Percentiles rank a stretch among this genome's conserved stretches.
Evolutionary conservation across 495 filamentous ascomycete genomes (phyloP).

Genomic region (Delitschia confertaspora): DNA sequence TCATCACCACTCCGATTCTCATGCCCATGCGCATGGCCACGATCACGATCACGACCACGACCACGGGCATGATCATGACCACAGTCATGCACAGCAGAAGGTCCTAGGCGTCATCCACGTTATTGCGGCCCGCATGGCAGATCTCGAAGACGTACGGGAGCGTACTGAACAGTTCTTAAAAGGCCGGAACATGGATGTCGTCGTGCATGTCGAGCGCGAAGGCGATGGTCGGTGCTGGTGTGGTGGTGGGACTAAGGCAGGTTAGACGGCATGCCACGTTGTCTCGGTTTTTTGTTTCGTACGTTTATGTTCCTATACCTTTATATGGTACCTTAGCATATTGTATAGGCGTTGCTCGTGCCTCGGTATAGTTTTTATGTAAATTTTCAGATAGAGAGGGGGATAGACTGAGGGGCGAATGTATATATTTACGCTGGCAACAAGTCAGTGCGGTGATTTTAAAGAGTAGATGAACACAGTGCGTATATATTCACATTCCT

Average conservation of each 20-base stretch:
- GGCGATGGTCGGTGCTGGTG: conserved; percentile 36
- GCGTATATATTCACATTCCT: too few species aligned
- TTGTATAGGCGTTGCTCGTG: too few species aligned
- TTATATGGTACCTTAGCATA: too few species aligned
- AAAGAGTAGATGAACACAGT: too few species aligned
- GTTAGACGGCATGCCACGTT: background rate
- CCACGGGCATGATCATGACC: conserved; percentile 2
- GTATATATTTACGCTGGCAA: too few species aligned
- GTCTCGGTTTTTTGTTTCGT: too few species aligned
- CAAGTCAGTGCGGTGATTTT: too few species aligned
- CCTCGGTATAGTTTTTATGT: too few species aligned
- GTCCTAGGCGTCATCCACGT: conserved; percentile 38
- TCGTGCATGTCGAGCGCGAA: conserved; percentile 37
- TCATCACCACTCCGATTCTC: conserved; percentile 10
- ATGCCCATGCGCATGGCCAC: conserved; percentile 20
- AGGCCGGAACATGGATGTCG: conserved; percentile 33
- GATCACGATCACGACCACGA: conserved; percentile 13
- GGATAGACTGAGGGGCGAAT: too few species aligned
- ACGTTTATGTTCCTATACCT: too few species aligned
- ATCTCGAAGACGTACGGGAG: conserved; percentile 37
- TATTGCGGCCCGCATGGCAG: conserved; percentile 28
- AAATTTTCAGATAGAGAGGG: too few species aligned
- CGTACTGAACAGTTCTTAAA: conserved; percentile 32
- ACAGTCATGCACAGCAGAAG: conserved; percentile 19
- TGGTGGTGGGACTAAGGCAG: conserved; percentile 26